These are phyloP conservation scores for Skeletonema potamos DNA, from an alignment of 108 stramenopile species.

Conservation along the genomic window DNA sequence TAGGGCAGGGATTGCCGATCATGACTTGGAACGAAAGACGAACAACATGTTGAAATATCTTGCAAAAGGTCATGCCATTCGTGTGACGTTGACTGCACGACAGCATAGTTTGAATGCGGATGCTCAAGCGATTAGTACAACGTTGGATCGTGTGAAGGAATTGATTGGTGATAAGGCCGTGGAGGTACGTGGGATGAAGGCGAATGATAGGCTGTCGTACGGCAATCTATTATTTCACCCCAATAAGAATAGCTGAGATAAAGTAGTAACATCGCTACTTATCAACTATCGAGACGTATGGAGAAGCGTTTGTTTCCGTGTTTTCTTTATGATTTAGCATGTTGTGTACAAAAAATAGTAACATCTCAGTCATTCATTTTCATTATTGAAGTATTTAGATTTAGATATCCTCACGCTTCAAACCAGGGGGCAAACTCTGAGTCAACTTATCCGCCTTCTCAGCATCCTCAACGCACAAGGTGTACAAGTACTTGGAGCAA, in stretches of 20 bases:
- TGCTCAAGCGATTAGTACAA: conserved; percentile 46
- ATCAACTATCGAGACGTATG: neutral
- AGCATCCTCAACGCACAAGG: conserved; percentile 89
- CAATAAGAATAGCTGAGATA: conserved; percentile 20
- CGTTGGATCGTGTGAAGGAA: conserved; percentile 52
- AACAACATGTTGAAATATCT: conserved; percentile 52
- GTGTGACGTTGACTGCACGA: conserved; percentile 58
- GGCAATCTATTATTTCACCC: conserved; percentile 39
- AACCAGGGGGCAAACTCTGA: conserved; percentile 95
- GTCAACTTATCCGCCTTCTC: conserved; percentile 99
- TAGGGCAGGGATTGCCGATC: conserved; percentile 60
- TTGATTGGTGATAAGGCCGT: conserved; percentile 49
- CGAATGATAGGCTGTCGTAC: conserved; percentile 30
- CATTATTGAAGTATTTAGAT: conserved; percentile 13
- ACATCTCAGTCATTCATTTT: neutral
- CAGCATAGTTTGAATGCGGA: conserved; percentile 43
- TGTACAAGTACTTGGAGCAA: conserved; percentile 96
- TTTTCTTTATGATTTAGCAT: neutral
- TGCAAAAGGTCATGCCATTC: conserved; percentile 57
- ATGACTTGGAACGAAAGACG: conserved; percentile 66
- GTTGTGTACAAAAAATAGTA: neutral
- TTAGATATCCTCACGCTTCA: conserved; percentile 91
- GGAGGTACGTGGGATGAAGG: conserved; percentile 39
- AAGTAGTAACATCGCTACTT: neutral
- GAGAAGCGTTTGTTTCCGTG: neutral